A percentile compares a stretch with the other conserved stretches of the same genome.
phyloP scores from a whole-genome alignment of 2,329 filamentous ascomycete species.

The Colletotrichum higginsianum region DNA sequence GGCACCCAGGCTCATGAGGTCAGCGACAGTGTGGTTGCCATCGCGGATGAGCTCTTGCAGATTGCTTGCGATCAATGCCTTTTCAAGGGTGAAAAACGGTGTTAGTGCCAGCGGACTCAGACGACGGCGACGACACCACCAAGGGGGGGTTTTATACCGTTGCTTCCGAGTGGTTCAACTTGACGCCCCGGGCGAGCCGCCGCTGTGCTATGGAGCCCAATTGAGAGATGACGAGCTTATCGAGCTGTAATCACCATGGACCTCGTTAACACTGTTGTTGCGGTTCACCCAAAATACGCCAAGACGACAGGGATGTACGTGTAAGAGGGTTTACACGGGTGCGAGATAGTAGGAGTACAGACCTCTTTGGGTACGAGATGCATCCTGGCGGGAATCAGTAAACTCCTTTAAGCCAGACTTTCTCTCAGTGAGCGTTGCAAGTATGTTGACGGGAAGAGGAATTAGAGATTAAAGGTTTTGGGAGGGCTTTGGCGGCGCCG shows the following conservation, averaged over 20 bases:
- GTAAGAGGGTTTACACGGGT: conserved; percentile 28
- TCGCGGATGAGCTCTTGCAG: conserved; percentile 97
- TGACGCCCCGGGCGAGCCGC: conserved; percentile 88
- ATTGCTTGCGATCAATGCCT: conserved; percentile 88
- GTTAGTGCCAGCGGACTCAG: conserved; percentile 28
- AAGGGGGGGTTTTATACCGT: conserved; percentile 66
- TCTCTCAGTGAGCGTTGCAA: neutral
- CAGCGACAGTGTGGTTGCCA: conserved; percentile 91
- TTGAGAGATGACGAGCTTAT: conserved; percentile 96
- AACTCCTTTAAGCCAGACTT: conserved; percentile 6
- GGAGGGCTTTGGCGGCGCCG: conserved; percentile 8
- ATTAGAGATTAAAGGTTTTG: neutral
- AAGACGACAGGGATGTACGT: conserved; percentile 41
- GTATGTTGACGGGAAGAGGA: conserved; percentile 11
- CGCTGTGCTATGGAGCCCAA: conserved; percentile 89
- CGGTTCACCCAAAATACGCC: conserved; percentile 12
- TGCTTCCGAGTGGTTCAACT: conserved; percentile 91
- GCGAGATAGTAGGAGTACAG: conserved; percentile 43
- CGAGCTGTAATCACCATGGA: conserved; percentile 72
- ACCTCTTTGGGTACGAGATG: conserved; percentile 66
- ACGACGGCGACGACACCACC: neutral
- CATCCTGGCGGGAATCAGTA: conserved; percentile 51
- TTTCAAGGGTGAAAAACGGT: neutral
- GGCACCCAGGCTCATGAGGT: conserved; percentile 92
- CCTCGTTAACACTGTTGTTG: conserved; percentile 40